phyloP scores from a whole-genome alignment of 2,329 filamentous ascomycete species.

The Pseudopithomyces chartarum region DNA sequence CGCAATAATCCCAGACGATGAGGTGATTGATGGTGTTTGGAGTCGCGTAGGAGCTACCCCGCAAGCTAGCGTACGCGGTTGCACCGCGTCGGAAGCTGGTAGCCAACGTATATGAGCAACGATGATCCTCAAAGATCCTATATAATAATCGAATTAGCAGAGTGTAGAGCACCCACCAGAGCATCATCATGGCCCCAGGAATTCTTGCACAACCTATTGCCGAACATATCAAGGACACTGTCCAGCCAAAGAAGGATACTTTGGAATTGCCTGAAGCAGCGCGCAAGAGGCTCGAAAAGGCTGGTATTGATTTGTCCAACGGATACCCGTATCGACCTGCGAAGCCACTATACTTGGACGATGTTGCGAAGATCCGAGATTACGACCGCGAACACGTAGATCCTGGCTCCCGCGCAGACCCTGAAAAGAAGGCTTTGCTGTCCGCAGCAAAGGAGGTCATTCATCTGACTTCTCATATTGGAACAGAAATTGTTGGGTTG shows the following conservation, averaged over 20 bases:
- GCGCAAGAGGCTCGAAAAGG: conserved; percentile 66
- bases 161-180: background rate
- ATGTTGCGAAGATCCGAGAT: conserved; percentile 69
- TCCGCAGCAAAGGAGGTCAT: conserved; percentile 50
- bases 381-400: conserved; percentile 40
- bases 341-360: conserved; percentile 70
- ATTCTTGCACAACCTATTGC: conserved; percentile 56
- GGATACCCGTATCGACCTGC: conserved; percentile 75
- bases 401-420: conserved; percentile 57
- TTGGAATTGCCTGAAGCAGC: conserved; percentile 65
- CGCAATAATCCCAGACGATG: conserved; percentile 39
- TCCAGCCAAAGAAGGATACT: conserved; percentile 66
- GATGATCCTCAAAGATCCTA: background rate
- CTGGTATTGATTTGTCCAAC: conserved; percentile 69
- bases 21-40: conserved; percentile 30
- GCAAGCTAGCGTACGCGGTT: conserved; percentile 23
- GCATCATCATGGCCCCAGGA: conserved; percentile 55
- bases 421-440: conserved; percentile 47
- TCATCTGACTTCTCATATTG: conserved; percentile 43
- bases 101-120: background rate
- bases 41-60: conserved; percentile 27
- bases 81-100: conserved; percentile 1
- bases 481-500: conserved; percentile 45
- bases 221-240: conserved; percentile 66
- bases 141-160: background rate